Percentiles rank a stretch among this genome's conserved stretches.
phyloP scores from a whole-genome alignment of 176 grass and related monocot genomes.

The Elaeis guineensis region DNA sequence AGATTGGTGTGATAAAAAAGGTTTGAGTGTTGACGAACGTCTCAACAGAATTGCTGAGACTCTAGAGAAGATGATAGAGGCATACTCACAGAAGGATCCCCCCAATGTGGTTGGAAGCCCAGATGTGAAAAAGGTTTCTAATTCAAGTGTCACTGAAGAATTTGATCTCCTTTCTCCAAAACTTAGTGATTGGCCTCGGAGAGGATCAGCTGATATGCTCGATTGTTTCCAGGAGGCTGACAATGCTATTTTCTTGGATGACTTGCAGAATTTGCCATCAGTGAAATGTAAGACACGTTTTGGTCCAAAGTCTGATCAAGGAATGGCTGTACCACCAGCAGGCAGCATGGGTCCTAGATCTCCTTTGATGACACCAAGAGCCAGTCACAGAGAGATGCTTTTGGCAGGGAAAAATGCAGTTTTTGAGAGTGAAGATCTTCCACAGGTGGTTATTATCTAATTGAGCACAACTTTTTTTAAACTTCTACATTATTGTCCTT shows the following conservation, averaged over 20 bases:
- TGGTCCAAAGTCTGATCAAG: slow-evolving; percentile 86
- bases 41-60: slow-evolving; percentile 76
- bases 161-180: slow-evolving; percentile 85
- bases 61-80: slow-evolving; percentile 77
- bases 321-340: slow-evolving; percentile 84
- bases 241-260: slow-evolving; percentile 71
- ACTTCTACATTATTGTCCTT: not conserved
- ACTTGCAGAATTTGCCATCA: slow-evolving; percentile 68
- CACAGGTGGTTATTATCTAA: slow-evolving; percentile 42
- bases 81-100: slow-evolving; percentile 70
- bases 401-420: slow-evolving; percentile 62
- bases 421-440: slow-evolving; percentile 74
- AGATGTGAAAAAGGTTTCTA: slow-evolving; percentile 62
- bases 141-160: slow-evolving; percentile 78
- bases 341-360: slow-evolving; percentile 91
- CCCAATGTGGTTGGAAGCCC: slow-evolving; percentile 38
- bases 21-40: slow-evolving; percentile 86
- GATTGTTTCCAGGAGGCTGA: slow-evolving; percentile 82
- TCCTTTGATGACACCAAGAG: slow-evolving; percentile 78
- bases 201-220: slow-evolving; percentile 83
- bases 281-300: slow-evolving; percentile 94
- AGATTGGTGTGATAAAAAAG: slow-evolving; percentile 94
- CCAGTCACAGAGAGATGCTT: slow-evolving; percentile 82
- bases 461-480: not conserved
- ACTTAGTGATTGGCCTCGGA: slow-evolving; percentile 68